Evolutionary conservation across 495 filamentous ascomycete species (phyloP), one percentile per base, ranked within the genome.

Genomic region (Xylaria longipes): DNA sequence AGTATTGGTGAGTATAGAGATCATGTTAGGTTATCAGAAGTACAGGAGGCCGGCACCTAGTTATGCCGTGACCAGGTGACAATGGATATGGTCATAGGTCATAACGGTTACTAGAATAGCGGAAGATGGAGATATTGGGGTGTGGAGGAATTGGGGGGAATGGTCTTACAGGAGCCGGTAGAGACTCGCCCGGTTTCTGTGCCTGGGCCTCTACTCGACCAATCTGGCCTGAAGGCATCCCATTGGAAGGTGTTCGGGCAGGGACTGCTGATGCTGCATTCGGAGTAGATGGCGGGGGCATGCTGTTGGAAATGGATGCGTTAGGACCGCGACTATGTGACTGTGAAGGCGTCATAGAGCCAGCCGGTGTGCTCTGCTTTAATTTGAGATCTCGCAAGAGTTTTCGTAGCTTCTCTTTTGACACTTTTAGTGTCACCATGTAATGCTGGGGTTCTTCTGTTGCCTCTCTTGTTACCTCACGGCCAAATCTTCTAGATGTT

Each of bases 351-450:
- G 84, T 82, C 80, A 82, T 78, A 73, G 83, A 73, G 74, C 77
- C 77, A 58, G 77, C 74, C 72, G 80, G 76, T 67, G 81, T 73
- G 37, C 76, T 75, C 71, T 78, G 86, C 63, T 85, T 80, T 50
- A 77, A 71, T 56, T 71, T 81, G 57, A 77, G 48, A 68, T 85
- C 78, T 11, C 87, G 85, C 37, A 89, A 73, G 52, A 89, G 85
- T 73, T 91, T 91, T 50, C 84, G 83, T 33, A 93, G 84, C 65
- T 81, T 88, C 7, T 91, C 89, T 58, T 87, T 89, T 2, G 85
- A 79, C 22, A 99, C 87, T 72, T 84, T 90, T 11, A 99, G 85
- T 71, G 88, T 94, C 57, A 99, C 86, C 11, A 95, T 82, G 70
- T 92, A 79, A 45, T 87, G 88, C 9, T 84, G 77, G 62, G 90